Evolutionary conservation across 495 filamentous ascomycete species (phyloP).

Genomic region (Hypoxylon trugodes): DNA sequence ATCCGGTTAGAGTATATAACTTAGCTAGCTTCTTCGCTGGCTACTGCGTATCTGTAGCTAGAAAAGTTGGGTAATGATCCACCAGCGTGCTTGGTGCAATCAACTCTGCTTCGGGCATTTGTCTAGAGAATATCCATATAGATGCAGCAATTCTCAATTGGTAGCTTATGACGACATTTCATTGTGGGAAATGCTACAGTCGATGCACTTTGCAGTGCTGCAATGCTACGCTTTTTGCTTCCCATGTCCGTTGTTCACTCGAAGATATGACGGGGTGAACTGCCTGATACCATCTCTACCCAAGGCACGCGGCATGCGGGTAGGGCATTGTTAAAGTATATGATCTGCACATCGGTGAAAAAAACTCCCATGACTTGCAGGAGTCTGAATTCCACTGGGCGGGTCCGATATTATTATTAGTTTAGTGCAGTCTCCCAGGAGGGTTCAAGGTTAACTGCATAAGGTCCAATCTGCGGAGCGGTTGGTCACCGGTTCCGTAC

Average conservation of each 20-base stretch:
- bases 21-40: not conserved
- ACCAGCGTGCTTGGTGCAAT: conserved; percentile 18
- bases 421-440: conserved; percentile 10
- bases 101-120: conserved; percentile 22
- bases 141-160: conserved; percentile 17
- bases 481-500: conserved; percentile 27
- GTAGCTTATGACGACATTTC: conserved; percentile 37
- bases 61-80: conserved; percentile 25
- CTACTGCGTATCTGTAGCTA: conserved; percentile 5
- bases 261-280: conserved; percentile 32
- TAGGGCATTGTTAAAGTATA: conserved; percentile 26
- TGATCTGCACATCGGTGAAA: conserved; percentile 40
- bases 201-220: conserved; percentile 17
- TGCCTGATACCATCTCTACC: conserved; percentile 21
- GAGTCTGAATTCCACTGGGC: conserved; percentile 15
- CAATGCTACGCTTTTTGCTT: conserved; percentile 34
- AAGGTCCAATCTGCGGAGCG: conserved; percentile 23
- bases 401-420: conserved; percentile 37
- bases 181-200: conserved; percentile 25
- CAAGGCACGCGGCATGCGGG: conserved; percentile 27
- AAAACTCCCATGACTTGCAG: conserved; percentile 43
- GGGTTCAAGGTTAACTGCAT: conserved; percentile 30
- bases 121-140: conserved; percentile 4
- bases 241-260: conserved; percentile 22
- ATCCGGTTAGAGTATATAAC: not conserved